Evolutionary conservation across 2,329 filamentous ascomycete species (phyloP).

Genomic region (Pestalotiopsis sp.): DNA sequence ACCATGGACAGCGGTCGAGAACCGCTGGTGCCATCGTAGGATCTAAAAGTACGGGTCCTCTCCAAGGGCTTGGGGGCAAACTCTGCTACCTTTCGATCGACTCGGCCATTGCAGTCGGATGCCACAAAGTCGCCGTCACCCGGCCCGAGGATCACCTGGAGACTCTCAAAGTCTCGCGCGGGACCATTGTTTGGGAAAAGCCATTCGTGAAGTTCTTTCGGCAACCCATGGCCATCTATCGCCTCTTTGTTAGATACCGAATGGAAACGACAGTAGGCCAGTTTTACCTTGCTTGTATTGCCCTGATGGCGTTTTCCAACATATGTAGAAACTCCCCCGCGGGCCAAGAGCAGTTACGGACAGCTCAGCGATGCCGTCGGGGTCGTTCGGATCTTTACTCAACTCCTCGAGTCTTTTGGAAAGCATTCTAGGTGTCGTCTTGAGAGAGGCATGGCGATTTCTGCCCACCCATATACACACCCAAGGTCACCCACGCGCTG

Average conservation of each 20-base stretch:
- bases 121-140: constrained; percentile 31
- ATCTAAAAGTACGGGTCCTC: constrained; percentile 25
- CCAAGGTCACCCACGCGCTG: neutral
- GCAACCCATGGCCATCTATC: constrained; percentile 30
- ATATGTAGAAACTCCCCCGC: constrained; percentile 32
- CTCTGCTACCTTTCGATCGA: constrained; percentile 25
- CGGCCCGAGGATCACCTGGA: constrained; percentile 31
- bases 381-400: constrained; percentile 23
- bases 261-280: neutral
- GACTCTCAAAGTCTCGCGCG: constrained; percentile 30
- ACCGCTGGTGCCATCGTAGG: constrained; percentile 7
- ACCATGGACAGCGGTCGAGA: constrained; percentile 14
- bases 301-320: constrained; percentile 32
- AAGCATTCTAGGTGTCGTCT: constrained; percentile 23
- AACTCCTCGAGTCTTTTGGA: constrained; percentile 28
- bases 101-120: constrained; percentile 29
- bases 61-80: constrained; percentile 17
- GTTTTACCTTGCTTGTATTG: constrained; percentile 30
- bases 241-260: neutral
- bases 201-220: constrained; percentile 28
- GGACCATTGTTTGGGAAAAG: constrained; percentile 31
- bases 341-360: constrained; percentile 34
- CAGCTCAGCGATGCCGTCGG: constrained; percentile 31
- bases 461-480: neutral
- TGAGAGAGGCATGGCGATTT: constrained; percentile 11